Conservation (phyloP, 192 early-diverging fungal genomes). For the Linderina pennispora region DNA sequence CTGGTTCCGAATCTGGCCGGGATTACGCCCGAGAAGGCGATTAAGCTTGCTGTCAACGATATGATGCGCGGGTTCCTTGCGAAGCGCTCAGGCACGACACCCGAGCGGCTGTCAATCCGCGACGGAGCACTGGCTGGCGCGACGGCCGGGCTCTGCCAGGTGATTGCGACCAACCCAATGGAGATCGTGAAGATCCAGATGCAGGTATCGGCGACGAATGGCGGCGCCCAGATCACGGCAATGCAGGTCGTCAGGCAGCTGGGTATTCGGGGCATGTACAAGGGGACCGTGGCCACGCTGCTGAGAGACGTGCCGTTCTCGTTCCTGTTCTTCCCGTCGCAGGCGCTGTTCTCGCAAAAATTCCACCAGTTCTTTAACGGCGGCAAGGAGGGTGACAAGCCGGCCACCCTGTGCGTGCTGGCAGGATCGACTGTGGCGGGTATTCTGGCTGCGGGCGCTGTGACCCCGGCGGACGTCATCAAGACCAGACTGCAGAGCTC, state of each 20-base stretch:
- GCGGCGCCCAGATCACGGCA: slow-evolving; percentile 49
- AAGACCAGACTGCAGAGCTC: slow-evolving; percentile 71
- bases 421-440: slow-evolving; percentile 96
- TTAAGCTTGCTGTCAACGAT: slow-evolving; percentile 51
- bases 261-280: slow-evolving; percentile 81
- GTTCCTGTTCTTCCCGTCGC: slow-evolving; percentile 75
- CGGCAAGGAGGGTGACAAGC: slow-evolving; percentile 60
- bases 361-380: slow-evolving; percentile 39
- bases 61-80: slow-evolving; percentile 71
- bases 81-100: slow-evolving; percentile 20
- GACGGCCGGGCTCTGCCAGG: slow-evolving; percentile 89
- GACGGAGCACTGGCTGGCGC: slow-evolving; percentile 83
- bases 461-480: slow-evolving; percentile 75
- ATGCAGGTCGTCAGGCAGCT: slow-evolving; percentile 76
- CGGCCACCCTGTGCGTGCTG: slow-evolving; percentile 70
- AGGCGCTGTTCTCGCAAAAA: slow-evolving; percentile 41
- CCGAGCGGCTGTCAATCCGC: slow-evolving; percentile 47
- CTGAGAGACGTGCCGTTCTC: slow-evolving; percentile 89
- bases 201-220: slow-evolving; percentile 62
- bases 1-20: slow-evolving; percentile 87
- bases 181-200: slow-evolving; percentile 95
- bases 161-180: slow-evolving; percentile 86
- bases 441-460: slow-evolving; percentile 76
- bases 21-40: slow-evolving; percentile 93
- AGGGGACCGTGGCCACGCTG: slow-evolving; percentile 87